Conservation (phyloP, 352 stramenopile species). For the Phytophthora agathidicida region DNA sequence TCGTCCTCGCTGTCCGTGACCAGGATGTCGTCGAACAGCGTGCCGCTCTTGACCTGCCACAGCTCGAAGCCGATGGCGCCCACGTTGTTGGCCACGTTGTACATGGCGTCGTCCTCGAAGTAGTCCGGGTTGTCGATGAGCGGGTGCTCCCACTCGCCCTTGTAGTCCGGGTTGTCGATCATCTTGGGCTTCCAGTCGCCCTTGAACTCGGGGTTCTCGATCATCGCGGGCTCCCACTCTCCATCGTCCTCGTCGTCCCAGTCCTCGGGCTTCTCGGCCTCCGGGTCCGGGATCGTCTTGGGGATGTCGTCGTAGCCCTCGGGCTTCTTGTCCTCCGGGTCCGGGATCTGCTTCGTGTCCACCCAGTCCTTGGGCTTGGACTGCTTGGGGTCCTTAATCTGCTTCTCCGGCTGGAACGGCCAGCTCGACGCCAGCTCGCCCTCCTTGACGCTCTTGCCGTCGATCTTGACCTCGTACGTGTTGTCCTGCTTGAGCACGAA, state of each 20-base stretch:
- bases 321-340: constrained; percentile 96
- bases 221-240: constrained; percentile 96
- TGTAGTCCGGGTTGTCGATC: constrained; percentile 99
- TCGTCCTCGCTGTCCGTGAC: constrained; percentile 97
- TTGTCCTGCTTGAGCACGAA: constrained; percentile 97
- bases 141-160: constrained; percentile 97
- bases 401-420: constrained; percentile 94
- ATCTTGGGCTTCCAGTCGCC: constrained; percentile 98
- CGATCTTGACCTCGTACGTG: constrained; percentile 97
- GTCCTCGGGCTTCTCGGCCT: constrained; percentile 98
- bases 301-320: constrained; percentile 99
- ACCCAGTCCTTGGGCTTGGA: constrained; percentile 99
- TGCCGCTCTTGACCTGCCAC: constrained; percentile 98
- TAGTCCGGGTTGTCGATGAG: constrained; percentile 98
- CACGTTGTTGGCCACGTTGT: constrained; percentile 96
- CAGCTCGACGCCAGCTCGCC: constrained; percentile 95
- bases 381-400: constrained; percentile 97
- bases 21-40: constrained; percentile 99
- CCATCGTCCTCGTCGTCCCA: constrained; percentile 99
- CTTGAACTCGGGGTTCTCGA: constrained; percentile 98
- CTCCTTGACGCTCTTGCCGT: constrained; percentile 94
- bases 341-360: constrained; percentile 95
- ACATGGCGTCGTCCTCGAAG: constrained; percentile 93
- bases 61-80: constrained; percentile 99
- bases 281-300: constrained; percentile 97